phyloP scores from a whole-genome alignment of 106 monocot genomes.

The Dendrobium officinale region DNA sequence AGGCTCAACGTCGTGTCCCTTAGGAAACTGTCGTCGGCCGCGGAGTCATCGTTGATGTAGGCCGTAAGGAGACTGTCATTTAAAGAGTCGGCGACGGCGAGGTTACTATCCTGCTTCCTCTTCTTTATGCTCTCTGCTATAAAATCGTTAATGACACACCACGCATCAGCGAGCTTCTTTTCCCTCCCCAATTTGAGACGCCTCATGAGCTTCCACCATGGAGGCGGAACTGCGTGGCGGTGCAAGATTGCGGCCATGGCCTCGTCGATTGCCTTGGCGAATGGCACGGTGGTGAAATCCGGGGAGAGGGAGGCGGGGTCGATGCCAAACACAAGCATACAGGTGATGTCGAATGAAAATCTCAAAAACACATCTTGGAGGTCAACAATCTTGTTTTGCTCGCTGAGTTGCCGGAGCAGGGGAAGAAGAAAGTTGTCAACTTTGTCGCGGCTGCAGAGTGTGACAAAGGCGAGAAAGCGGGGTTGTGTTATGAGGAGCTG shows the following conservation, averaged over 20 bases:
- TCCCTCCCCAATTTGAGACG: slow-evolving; percentile 25
- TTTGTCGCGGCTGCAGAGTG: slow-evolving; percentile 20
- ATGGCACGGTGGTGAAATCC: slow-evolving; percentile 22
- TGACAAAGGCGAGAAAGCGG: slow-evolving; percentile 19
- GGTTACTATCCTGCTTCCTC: slow-evolving; percentile 20
- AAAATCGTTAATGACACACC: slow-evolving; percentile 31
- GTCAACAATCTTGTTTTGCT: slow-evolving; percentile 10
- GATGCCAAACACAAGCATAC: slow-evolving; percentile 25
- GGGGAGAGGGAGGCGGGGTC: slow-evolving; percentile 30
- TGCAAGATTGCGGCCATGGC: slow-evolving; percentile 13
- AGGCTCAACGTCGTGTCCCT: slow-evolving; percentile 34
- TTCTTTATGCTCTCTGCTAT: slow-evolving; percentile 17
- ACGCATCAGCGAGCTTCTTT: slow-evolving; percentile 21
- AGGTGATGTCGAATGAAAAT: slow-evolving; percentile 31
- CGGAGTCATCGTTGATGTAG: slow-evolving; percentile 11
- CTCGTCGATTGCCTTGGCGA: slow-evolving; percentile 30
- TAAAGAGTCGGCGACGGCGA: not conserved
- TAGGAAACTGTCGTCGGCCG: slow-evolving; percentile 18
- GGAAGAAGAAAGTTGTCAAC: slow-evolving; percentile 30
- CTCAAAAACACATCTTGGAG: slow-evolving; percentile 43
- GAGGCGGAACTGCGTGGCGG: slow-evolving; percentile 27
- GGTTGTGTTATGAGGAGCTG: slow-evolving; percentile 18
- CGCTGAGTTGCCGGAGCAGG: slow-evolving; percentile 8
- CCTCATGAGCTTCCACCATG: slow-evolving; percentile 41
- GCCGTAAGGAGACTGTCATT: slow-evolving; percentile 14